Conservation (phyloP, 805 yeast species). For the Candida gorgasii region DNA sequence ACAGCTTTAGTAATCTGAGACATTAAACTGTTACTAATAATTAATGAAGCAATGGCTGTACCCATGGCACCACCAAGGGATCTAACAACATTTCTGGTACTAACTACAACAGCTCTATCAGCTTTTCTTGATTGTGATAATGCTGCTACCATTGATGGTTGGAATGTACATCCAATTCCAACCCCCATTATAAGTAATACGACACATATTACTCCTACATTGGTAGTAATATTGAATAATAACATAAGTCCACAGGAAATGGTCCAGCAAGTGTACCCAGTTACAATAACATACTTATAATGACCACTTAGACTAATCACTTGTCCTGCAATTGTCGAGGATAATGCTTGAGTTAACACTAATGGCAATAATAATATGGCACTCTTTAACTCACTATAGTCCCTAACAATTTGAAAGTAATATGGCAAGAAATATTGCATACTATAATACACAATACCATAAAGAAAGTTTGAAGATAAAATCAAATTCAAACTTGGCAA, state of each 20-base stretch:
- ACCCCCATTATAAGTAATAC: constrained; percentile 20
- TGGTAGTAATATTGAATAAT: constrained; percentile 27
- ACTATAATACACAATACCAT: constrained; percentile 51
- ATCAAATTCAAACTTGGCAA: constrained; percentile 32
- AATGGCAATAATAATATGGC: constrained; percentile 46
- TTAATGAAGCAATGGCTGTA: constrained; percentile 29
- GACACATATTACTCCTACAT: constrained; percentile 30
- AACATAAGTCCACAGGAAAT: constrained; percentile 41
- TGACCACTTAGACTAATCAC: constrained; percentile 45
- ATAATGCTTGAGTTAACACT: constrained; percentile 43
- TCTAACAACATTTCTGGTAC: constrained; percentile 33
- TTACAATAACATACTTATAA: constrained; percentile 40
- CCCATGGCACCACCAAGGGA: constrained; percentile 38
- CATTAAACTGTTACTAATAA: constrained; percentile 27
- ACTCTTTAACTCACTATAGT: constrained; percentile 36
- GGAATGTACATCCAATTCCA: constrained; percentile 54
- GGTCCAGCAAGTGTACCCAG: constrained; percentile 46
- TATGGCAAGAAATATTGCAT: constrained; percentile 44
- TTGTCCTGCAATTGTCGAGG: constrained; percentile 47
- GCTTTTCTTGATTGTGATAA: constrained; percentile 43
- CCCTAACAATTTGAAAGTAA: constrained; percentile 33
- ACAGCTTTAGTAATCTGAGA: constrained; percentile 20
- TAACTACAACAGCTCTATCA: constrained; percentile 36
- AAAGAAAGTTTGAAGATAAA: constrained; percentile 39
- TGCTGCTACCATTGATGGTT: constrained; percentile 57